Evolutionary conservation across 495 filamentous ascomycete species (phyloP).

Genomic region (Cercophora samala): DNA sequence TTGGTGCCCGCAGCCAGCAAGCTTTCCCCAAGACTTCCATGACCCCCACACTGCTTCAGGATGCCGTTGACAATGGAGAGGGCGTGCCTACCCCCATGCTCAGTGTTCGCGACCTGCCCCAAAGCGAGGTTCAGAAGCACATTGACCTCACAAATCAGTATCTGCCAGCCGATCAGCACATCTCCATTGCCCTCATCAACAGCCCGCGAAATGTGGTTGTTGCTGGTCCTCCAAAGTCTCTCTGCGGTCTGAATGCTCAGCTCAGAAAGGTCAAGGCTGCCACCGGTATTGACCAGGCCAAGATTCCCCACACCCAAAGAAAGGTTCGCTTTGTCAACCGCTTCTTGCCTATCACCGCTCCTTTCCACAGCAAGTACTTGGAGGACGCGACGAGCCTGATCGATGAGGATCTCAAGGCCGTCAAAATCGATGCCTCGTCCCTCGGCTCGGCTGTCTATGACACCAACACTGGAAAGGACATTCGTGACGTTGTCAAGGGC

Average conservation of each 20-base stretch:
- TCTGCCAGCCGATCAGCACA: slow-evolving; percentile 85
- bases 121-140: slow-evolving; percentile 82
- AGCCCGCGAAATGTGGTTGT: slow-evolving; percentile 96
- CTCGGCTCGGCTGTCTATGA: slow-evolving; percentile 82
- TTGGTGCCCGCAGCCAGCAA: slow-evolving; percentile 96
- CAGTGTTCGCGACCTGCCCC: slow-evolving; percentile 87
- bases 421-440: slow-evolving; percentile 63
- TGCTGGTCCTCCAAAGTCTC: slow-evolving; percentile 88
- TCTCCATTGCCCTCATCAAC: slow-evolving; percentile 92
- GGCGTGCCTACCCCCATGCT: slow-evolving; percentile 95
- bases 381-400: slow-evolving; percentile 73
- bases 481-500: slow-evolving; percentile 58
- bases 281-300: slow-evolving; percentile 92
- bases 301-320: slow-evolving; percentile 88
- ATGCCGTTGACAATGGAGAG: slow-evolving; percentile 91
- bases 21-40: slow-evolving; percentile 92
- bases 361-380: slow-evolving; percentile 96
- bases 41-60: slow-evolving; percentile 86
- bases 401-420: slow-evolving; percentile 78
- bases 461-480: slow-evolving; percentile 79
- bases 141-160: slow-evolving; percentile 95
- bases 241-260: slow-evolving; percentile 92
- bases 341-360: slow-evolving; percentile 94
- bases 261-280: slow-evolving; percentile 95
- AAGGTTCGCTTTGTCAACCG: slow-evolving; percentile 96